Evolutionary conservation across 2,329 filamentous ascomycete species (phyloP).

Genomic region (Colletotrichum euphorbiae): DNA sequence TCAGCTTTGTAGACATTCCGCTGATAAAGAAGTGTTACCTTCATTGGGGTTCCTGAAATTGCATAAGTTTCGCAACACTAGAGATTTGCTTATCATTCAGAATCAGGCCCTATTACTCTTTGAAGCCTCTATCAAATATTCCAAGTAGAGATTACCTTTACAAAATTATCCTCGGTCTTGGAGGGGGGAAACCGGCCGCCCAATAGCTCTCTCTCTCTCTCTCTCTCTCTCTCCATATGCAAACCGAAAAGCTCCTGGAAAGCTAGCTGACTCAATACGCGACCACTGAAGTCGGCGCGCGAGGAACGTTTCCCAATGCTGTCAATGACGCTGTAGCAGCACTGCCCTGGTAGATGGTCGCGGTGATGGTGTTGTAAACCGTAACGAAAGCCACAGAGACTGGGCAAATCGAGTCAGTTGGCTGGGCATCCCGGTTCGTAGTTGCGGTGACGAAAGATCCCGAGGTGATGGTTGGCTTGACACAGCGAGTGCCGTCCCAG

Average conservation of each 20-base stretch:
- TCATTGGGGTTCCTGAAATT: too few relatives aligned
- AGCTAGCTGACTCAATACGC: not conserved
- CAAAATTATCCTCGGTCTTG: slow-evolving; percentile 10
- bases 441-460: slow-evolving; percentile 8
- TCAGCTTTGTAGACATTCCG: too few relatives aligned
- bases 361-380: slow-evolving; percentile 52
- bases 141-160: slow-evolving; percentile 29
- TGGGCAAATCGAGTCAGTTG: slow-evolving; percentile 43
- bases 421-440: slow-evolving; percentile 22
- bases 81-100: too few relatives aligned
- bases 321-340: slow-evolving; percentile 6
- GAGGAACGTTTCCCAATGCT: slow-evolving; percentile 10
- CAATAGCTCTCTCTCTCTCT: not conserved
- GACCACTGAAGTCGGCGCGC: slow-evolving; percentile 10
- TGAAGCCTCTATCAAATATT: not conserved
- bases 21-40: too few relatives aligned
- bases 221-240: not conserved
- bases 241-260: not conserved
- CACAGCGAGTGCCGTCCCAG: slow-evolving; percentile 40
- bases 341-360: slow-evolving; percentile 44
- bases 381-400: slow-evolving; percentile 49
- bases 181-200: not conserved
- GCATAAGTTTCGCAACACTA: too few relatives aligned
- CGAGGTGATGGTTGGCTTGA: slow-evolving; percentile 22
- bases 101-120: not conserved